Evolutionary conservation across 257 asterid species (phyloP).

Genomic region (Plantago major): DNA sequence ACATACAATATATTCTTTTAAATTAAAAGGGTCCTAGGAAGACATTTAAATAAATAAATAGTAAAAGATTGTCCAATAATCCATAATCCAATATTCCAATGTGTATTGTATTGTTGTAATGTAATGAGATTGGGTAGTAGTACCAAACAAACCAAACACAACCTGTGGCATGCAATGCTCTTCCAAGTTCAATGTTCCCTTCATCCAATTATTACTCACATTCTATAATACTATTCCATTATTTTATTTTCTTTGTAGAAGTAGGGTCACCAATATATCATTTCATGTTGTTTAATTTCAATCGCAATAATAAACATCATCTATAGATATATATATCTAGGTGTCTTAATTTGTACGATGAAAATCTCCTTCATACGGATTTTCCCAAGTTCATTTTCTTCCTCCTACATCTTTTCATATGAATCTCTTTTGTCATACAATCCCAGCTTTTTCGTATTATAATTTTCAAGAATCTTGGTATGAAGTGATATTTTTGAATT

Average conservation of each 20-base stretch:
- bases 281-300: conserved; percentile 19
- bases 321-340: not conserved
- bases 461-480: too few species aligned
- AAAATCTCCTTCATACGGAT: conserved; percentile 12
- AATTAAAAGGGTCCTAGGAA: not conserved
- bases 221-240: too few species aligned
- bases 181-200: conserved; percentile 16
- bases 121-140: conserved; percentile 7
- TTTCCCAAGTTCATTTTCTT: not conserved
- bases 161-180: conserved; percentile 18
- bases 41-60: conserved; percentile 1
- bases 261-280: conserved; percentile 24
- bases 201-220: not conserved
- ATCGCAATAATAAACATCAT: too few species aligned
- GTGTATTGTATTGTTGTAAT: too few species aligned
- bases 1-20: not conserved
- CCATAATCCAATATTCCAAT: too few species aligned
- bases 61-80: too few species aligned
- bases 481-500: too few species aligned
- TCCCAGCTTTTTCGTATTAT: too few species aligned
- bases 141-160: conserved; percentile 1
- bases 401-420: not conserved
- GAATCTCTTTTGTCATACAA: not conserved
- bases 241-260: too few species aligned
- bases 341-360: conserved; percentile 8